These are phyloP conservation scores for Talaromyces sp. DNA, from an alignment of 2,329 filamentous ascomycete genomes.

Conservation along the genomic window DNA sequence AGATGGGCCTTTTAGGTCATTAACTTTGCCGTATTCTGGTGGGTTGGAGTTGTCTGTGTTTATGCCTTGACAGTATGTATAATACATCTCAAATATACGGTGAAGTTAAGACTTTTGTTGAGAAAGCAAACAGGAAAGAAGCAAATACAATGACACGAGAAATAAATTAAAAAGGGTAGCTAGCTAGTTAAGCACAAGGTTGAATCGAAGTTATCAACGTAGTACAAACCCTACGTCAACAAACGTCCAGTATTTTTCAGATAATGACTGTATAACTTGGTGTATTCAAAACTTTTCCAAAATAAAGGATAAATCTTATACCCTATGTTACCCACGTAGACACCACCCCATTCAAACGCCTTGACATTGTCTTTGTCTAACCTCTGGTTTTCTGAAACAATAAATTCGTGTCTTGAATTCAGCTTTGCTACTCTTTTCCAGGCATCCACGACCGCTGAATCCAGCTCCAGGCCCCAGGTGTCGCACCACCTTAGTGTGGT, in stretches of 20 bases:
- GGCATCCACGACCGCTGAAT: background rate
- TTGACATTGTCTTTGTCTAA: background rate
- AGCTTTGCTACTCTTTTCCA: background rate
- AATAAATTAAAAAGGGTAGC: no score
- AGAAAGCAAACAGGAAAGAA: no score
- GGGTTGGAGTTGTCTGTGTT: constrained; percentile 47
- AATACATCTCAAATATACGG: no score
- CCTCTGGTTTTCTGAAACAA: background rate
- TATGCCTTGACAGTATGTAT: constrained; percentile 13
- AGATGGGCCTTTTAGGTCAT: constrained; percentile 46
- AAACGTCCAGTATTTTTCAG: no score
- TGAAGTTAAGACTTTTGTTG: no score
- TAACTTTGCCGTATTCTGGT: constrained; percentile 46
- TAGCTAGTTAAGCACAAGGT: no score
- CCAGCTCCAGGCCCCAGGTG: background rate
- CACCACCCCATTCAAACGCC: background rate
- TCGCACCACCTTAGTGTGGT: background rate
- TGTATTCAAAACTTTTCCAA: background rate
- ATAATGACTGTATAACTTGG: no score
- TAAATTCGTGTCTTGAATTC: background rate
- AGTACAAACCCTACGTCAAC: no score
- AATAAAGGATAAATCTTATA: background rate
- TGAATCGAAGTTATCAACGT: no score
- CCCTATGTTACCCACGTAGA: no score
- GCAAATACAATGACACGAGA: no score